A percentile compares a stretch with the other conserved stretches of the same genome.
These are phyloP conservation scores for rapeseed (Brassica napus) DNA, from an alignment of 345 rosid species.

Conservation along the genomic window DNA sequence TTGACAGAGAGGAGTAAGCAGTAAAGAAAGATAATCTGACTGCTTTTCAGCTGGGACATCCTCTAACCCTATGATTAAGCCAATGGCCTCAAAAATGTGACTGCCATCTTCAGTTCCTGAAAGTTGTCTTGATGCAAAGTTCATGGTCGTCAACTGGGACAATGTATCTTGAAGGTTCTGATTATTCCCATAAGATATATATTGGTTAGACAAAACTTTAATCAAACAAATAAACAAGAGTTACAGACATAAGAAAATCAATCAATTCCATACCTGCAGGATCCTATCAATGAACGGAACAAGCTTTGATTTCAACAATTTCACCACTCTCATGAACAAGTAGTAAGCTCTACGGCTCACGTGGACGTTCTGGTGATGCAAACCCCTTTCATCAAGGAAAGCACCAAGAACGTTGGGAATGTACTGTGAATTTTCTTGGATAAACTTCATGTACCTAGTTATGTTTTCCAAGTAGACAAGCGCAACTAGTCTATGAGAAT, in stretches of 20 bases:
- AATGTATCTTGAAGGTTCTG: constrained; percentile 89
- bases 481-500: constrained; percentile 86
- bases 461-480: constrained; percentile 80
- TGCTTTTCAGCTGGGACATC: constrained; percentile 84
- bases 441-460: constrained; percentile 80
- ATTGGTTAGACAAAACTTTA: neutral
- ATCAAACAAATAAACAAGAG: neutral
- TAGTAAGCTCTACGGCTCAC: constrained; percentile 91
- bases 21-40: constrained; percentile 81
- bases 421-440: constrained; percentile 66
- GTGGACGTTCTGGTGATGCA: constrained; percentile 75
- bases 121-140: constrained; percentile 48
- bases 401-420: constrained; percentile 74
- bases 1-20: constrained; percentile 84
- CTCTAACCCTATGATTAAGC: constrained; percentile 87
- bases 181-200: constrained; percentile 22
- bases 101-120: constrained; percentile 81
- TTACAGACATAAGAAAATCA: neutral
- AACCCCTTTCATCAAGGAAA: constrained; percentile 95
- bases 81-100: constrained; percentile 97
- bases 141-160: constrained; percentile 59
- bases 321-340: constrained; percentile 90
- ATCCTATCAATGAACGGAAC: constrained; percentile 82
- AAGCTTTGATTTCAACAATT: constrained; percentile 78
- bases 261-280: constrained; percentile 59